These are phyloP conservation scores for Fusarium sororula DNA, from an alignment of 2,329 filamentous ascomycete species.

Conservation along the genomic window DNA sequence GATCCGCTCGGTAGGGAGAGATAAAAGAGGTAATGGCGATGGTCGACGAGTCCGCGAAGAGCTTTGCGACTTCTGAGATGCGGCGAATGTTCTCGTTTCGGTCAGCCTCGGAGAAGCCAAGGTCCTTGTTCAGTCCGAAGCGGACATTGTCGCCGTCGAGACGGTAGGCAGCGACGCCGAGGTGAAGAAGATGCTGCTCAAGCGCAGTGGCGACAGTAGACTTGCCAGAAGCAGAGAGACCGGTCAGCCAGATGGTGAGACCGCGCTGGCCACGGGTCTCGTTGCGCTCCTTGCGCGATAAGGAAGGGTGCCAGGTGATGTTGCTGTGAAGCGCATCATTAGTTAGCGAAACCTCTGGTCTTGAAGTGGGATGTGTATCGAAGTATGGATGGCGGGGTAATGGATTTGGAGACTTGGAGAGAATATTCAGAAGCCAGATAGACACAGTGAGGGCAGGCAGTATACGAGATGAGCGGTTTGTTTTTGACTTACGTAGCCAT, in stretches of 20 bases:
- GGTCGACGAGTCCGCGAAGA: conserved; percentile 90
- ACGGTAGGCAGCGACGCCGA: conserved; percentile 84
- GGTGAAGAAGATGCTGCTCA: conserved; percentile 94
- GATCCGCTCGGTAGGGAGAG: conserved; percentile 90
- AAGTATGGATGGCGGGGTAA: conserved; percentile 24
- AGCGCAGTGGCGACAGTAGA: conserved; percentile 96
- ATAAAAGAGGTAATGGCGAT: conserved; percentile 97
- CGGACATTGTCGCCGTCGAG: conserved; percentile 98
- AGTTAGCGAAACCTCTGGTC: conserved; percentile 8
- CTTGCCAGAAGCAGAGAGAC: conserved; percentile 95
- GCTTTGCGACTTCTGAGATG: conserved; percentile 95
- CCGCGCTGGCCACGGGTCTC: conserved; percentile 82
- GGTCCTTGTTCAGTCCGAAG: conserved; percentile 97
- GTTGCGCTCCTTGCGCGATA: conserved; percentile 81
- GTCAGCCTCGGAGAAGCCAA: conserved; percentile 92
- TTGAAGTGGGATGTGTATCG: conserved; percentile 14
- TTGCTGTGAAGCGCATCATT: conserved; percentile 64
- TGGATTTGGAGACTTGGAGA: conserved; percentile 8
- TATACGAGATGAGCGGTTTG: neutral
- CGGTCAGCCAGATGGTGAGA: conserved; percentile 97
- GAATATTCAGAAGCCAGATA: neutral
- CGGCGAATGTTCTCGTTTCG: conserved; percentile 97
- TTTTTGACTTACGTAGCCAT: conserved; percentile 48
- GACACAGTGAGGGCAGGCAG: neutral
- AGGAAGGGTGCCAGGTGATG: conserved; percentile 88